Evolutionary conservation across 306 rosid genomes (phyloP), one percentile per base, ranked within the genome.

Genomic region (Cucumis hystrix): DNA sequence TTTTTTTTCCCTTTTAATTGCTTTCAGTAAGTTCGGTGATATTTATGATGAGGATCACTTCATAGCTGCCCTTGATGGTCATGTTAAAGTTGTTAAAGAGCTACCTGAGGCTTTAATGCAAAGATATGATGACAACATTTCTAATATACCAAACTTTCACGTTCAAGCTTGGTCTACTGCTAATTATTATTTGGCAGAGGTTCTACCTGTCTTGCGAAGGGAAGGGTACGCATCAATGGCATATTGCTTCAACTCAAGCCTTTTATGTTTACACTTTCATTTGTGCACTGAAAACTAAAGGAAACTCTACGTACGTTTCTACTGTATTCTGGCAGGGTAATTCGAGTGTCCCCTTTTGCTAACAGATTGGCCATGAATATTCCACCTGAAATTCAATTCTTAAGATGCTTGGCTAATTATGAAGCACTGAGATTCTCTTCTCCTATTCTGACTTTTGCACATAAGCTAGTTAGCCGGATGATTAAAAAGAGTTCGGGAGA

Each of bases 321-420:
- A 10, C 30, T 61, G 20, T 7, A 56, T 11, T 40, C 15, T 71
- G 60, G 83, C 92, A 96, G 99, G 86, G 91, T 92, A 75, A 79
- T 96, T 68, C 91, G 98, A 59, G 84, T 96, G 72, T 84, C 97
- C 41, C 99, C 98, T 74, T 96, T 92, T 83, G 97, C 97, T 63
- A 96, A 96, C 82, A 93, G 99, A 81, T 84, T 96, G 86, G 91
- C 98, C 6, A 86, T 96, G 99, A 92, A 84, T 81, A 90, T 96
- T 81, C 98, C 99, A 58, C 93, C 97, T 75, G 83, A 87, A 79
- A 83, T 96, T 83, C 99, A 96, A 78, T 82, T 81, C 85, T 86
- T 96, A 62, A 91, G 99, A 89, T 96, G 99, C 82, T 89, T 96
- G 37, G 81, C 97, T 37, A 96, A 96, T 82, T 96, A 92, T 81